These are phyloP conservation scores for Sherardia arvensis DNA, from an alignment of 257 asterid species.

Conservation along the genomic window DNA sequence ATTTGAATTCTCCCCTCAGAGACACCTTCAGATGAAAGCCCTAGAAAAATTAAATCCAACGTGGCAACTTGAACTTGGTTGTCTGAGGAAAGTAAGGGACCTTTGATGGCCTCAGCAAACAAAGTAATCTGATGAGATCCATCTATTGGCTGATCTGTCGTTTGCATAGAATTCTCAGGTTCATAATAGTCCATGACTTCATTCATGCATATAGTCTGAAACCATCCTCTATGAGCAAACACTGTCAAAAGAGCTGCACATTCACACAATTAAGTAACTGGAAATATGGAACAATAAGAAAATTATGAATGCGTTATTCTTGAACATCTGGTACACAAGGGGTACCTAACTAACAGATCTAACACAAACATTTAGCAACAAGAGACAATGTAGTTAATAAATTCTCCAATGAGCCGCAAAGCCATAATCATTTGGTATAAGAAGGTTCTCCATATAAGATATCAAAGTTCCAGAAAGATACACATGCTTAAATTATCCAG, in stretches of 20 bases:
- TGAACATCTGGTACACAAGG: background rate
- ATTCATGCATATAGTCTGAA: conserved; percentile 37
- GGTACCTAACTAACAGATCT: background rate
- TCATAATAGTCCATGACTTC: conserved; percentile 29
- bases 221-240: conserved; percentile 70
- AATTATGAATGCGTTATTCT: background rate
- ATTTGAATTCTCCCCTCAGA: conserved; percentile 46
- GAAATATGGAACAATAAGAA: background rate
- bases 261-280: conserved; percentile 16
- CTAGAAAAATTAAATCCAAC: conserved; percentile 47
- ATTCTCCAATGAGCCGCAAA: background rate
- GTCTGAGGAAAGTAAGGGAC: conserved; percentile 87
- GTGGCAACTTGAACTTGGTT: conserved; percentile 78
- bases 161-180: conserved; percentile 50
- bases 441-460: background rate
- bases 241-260: conserved; percentile 76
- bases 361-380: background rate
- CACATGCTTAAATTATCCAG: background rate
- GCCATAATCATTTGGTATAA: background rate
- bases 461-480: background rate
- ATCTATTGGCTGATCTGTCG: conserved; percentile 33
- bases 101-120: conserved; percentile 97
- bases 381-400: background rate
- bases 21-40: conserved; percentile 45
- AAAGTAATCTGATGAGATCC: conserved; percentile 46